Base-by-base conservation (phyloP, 768 basidiomycete species). In the Mycena crocata region DNA sequence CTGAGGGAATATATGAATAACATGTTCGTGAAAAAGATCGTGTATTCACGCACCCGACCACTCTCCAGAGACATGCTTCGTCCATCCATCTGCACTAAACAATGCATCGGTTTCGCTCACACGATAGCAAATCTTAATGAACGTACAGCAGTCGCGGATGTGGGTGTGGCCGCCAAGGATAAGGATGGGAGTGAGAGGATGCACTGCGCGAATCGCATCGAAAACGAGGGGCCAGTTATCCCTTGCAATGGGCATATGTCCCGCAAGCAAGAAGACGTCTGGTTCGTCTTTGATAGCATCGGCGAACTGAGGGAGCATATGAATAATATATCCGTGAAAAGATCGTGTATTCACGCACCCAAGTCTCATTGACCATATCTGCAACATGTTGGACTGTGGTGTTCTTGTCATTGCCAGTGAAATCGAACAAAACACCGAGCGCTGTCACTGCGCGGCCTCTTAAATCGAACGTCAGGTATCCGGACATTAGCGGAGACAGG, bases 121-220 rank as follows among this genome's bases (percentile, higher is more conserved):
- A 55, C 40, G 50, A 28, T 32, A 34, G 40, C 28, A 34, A 26
- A 19, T 32, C 32, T 28, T 24, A n/a, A 46, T 44, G 46, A 64
- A 84, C 84, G 76, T 80, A 84, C 87, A 71, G 77, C 94, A 95
- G 73, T 95, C 92, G 45, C 94, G 89, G 62, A 94, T 90, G 75
- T 95, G 92, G 0, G 85, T 83, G 69, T 95, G 93, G 6, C 91
- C 63, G 82, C 95, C 95, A 46, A 96, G 89, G 71, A 96, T 91
- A 58, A 94, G 72, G 61, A 97, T 92, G 0, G 94, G 95, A 0
- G 91, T 91, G n/a, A 76, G 74, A 0, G 90, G 85, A 75, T 95
- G 95, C 2, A 90, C 81, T 9, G 83, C 81, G 31, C 95, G 89
- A 62, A 97, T 84, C 2, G 93, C 90, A 59, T 90, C 80, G 74